Evolutionary conservation across 352 stramenopile species (phyloP), one percentile per base, ranked within the genome.

Genomic region (Globisporangium paddicum): DNA sequence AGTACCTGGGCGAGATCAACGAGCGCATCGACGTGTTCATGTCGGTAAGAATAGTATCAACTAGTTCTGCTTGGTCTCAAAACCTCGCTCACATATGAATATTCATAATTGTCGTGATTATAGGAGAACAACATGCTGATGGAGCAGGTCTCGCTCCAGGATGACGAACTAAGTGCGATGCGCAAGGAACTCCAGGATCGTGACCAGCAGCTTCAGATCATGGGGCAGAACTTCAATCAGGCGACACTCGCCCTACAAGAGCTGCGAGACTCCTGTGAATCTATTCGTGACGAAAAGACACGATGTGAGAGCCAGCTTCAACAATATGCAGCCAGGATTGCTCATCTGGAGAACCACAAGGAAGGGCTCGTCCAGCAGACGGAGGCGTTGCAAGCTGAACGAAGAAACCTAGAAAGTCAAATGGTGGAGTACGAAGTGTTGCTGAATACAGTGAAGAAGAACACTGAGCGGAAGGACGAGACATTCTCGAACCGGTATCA

Each of bases 61-160:
- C 5, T 9, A 6, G 18, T 3, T 19, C n/a, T 19, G 48, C 7
- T 49, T 35, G 13, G 21, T 14, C 8, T 49, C 40, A 10, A 5
- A 9, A 5, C 11, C 2, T 38, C 25, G 18, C 10, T n/a, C n/a
- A n/a, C n/a, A n/a, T 8, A 14, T 23, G 40, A 3, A 23, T 38
- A 38, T 23, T 25, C n/a, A 40, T 13, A n/a, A n/a, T 5, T 23
- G 25, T 19, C 25, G 14, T 32, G 21, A 25, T 53, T 6, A 18
- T 32, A 85, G 77, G 83, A 93, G 60, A 93, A 93, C 47, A 86
- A 72, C 30, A 79, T 89, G 72, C 57, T 93, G 25, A 89, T 90
- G 75, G 83, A 93, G 42, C 83, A 93, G 70, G 69, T 90, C 1
- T 89, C 83, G 2, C 66, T 93, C 2, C 81, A 91, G 58, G 83